Evolutionary conservation across 352 stramenopile genomes (phyloP), one percentile per base, ranked within the genome.

Genomic region (Phytophthora meadii): DNA sequence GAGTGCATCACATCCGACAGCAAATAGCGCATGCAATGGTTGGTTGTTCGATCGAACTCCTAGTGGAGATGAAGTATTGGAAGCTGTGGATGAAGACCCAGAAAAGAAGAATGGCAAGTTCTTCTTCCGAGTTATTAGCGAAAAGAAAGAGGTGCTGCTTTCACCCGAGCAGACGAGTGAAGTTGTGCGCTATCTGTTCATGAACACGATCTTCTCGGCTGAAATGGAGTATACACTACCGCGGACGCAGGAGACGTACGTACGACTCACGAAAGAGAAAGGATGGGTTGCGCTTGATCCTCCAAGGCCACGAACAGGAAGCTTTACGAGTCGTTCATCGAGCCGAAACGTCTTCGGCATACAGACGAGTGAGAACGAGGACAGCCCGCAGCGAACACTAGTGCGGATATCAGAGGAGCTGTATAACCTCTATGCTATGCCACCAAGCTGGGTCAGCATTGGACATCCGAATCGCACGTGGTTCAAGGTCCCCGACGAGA

Each of bases 31-130:
- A 0, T 72, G 49, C 42, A 81, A 76, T n/a, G 84, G 84, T 14
- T 93, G 84, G 84, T 51, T 91, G 8, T 93, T 93, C 40, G 72
- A 89, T 49, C 68, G 81, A 56, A 90, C 82, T 0, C 80, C 79
- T 8, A 84, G 74, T 27, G 81, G 82, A 10, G 84, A 93, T 53
- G 77, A 84, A 41, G 78, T 93, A 12, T 64, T 93, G 2, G 84
- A 93, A 36, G 77, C 82, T 22, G 73, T 92, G 53, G 76, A 89
- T 55, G 77, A 92, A 66, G 82, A 91, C 32, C 80, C 81, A 2
- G 84, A 91, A 55, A 90, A 90, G 65, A 89, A 89, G 63, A 84
- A 88, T 44, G 87, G 87, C 67, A 90, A 87, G 52, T 94, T 93
- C 55, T 94, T 86, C 61, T 94, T 88, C 63, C 82, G 87, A 17